phyloP scores from a whole-genome alignment of 768 basidiomycete genomes.

The Boletus rufocinnamomeus region DNA sequence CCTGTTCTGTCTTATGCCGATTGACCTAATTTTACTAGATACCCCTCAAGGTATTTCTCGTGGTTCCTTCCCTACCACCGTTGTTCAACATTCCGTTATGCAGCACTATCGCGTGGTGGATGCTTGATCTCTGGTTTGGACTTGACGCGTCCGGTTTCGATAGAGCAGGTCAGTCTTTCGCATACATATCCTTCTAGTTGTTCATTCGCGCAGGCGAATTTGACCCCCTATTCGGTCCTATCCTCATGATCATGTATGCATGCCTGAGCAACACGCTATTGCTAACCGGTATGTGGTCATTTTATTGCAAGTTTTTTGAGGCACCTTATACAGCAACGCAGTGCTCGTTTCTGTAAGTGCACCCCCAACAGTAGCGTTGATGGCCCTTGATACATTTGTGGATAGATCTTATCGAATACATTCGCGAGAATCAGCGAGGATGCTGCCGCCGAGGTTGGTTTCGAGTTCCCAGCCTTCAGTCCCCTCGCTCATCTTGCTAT shows the following conservation, averaged over 20 bases:
- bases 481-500: not conserved
- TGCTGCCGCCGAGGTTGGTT: slow-evolving; percentile 80
- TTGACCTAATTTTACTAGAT: slow-evolving; percentile 26
- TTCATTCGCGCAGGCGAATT: slow-evolving; percentile 56
- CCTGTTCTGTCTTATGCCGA: not conserved
- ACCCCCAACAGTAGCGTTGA: not conserved
- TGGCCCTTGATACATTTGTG: slow-evolving; percentile 11
- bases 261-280: slow-evolving; percentile 91
- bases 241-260: slow-evolving; percentile 90
- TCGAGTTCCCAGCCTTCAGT: not conserved
- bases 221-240: slow-evolving; percentile 85
- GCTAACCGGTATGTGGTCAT: slow-evolving; percentile 66
- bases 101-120: slow-evolving; percentile 88
- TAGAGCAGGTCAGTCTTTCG: slow-evolving; percentile 60
- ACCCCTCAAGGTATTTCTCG: slow-evolving; percentile 37
- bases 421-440: slow-evolving; percentile 93
- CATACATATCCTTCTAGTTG: not conserved
- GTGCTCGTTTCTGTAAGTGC: slow-evolving; percentile 75
- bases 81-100: slow-evolving; percentile 1
- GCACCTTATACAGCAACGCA: slow-evolving; percentile 30
- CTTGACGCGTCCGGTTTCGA: slow-evolving; percentile 91
- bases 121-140: slow-evolving; percentile 94
- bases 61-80: not conserved
- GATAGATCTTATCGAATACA: slow-evolving; percentile 90
- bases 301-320: not conserved